A percentile compares a stretch with the other conserved stretches of the same genome.
Conservation (phyloP, 805 yeast genomes). For the Ogataea parapolymorpha region DNA sequence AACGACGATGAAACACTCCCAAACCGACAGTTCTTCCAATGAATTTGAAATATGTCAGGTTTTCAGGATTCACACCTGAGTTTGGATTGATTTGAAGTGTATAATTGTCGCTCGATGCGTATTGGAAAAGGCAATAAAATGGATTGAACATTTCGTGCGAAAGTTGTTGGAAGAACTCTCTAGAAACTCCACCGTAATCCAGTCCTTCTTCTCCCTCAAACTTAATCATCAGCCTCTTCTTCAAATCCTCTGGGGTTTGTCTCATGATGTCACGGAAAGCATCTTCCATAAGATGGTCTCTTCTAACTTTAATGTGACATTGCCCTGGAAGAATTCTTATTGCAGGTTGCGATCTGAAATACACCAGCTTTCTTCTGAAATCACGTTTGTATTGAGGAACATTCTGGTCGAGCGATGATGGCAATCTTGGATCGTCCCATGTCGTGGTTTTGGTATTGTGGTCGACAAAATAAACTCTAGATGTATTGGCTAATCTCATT, state of each 20-base stretch:
- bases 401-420: conserved; percentile 94
- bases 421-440: conserved; percentile 99
- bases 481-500: conserved; percentile 98
- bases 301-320: conserved; percentile 95
- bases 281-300: conserved; percentile 95
- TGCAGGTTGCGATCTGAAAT: conserved; percentile 98
- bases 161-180: conserved; percentile 94
- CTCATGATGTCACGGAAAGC: conserved; percentile 98
- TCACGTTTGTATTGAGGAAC: conserved; percentile 99
- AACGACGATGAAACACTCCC: conserved; percentile 97
- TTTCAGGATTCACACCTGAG: conserved; percentile 96
- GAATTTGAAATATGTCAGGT: conserved; percentile 94
- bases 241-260: conserved; percentile 96
- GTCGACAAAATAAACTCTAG: conserved; percentile 97
- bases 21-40: conserved; percentile 98
- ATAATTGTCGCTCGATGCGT: conserved; percentile 96
- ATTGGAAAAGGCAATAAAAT: conserved; percentile 93
- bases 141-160: conserved; percentile 99
- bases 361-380: conserved; percentile 94
- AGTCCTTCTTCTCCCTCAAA: conserved; percentile 99
- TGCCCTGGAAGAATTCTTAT: conserved; percentile 96
- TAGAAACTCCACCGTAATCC: conserved; percentile 98
- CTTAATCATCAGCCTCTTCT: conserved; percentile 95
- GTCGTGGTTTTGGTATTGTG: conserved; percentile 99
- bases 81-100: conserved; percentile 97